Base-by-base conservation (phyloP, 805 yeast genomes). In the Deakozyma indianensis region DNA sequence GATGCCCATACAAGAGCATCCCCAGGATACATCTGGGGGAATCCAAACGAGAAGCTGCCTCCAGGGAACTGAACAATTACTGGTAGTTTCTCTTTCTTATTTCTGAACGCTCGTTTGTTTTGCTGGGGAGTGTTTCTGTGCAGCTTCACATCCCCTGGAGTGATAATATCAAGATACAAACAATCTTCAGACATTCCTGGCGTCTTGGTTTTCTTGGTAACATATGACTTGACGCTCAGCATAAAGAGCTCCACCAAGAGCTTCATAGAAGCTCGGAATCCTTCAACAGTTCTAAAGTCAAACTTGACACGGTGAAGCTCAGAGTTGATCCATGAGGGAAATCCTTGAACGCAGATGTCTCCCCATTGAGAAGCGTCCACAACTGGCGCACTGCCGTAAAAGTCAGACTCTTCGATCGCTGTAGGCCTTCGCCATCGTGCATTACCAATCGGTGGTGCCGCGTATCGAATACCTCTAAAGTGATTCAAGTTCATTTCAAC, bases 51-150 rank as follows among this genome's bases (percentile, higher is more conserved):
- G 16, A 44, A 57, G 61, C 2, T 64, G 29, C 69, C 69, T 14
- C 69, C 69, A 45, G 62, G 64, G 32, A 65, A 54, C 61, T 64
- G 62, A 16, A 57, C 50, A 28, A 53, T 53, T 7, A 61, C 63
- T 1, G 64, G 62, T 21, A 41, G 35, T n/a, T 24, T 27, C 18
- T 22, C 18, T 32, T n/a, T 7, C 38, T 11, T 9, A 5, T n/a
- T 32, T 7, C 18, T 7, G 5, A 32, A n/a, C 7, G 14, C 28
- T 9, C 38, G 11, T 5, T n/a, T 32, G 11, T 32, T n/a, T n/a
- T 32, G 7, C 16, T 32, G 11, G 11, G 16, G 18, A 11, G 38
- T 32, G 18, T 32, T n/a, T 5, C 38, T 14, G 18, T 32, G 38
- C 38, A 32, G 38, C 9, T 7, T 18, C 14, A 38, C 38, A 5